Evolutionary conservation across 495 filamentous ascomycete genomes (phyloP).

Genomic region (Aspergillus cristatus): DNA sequence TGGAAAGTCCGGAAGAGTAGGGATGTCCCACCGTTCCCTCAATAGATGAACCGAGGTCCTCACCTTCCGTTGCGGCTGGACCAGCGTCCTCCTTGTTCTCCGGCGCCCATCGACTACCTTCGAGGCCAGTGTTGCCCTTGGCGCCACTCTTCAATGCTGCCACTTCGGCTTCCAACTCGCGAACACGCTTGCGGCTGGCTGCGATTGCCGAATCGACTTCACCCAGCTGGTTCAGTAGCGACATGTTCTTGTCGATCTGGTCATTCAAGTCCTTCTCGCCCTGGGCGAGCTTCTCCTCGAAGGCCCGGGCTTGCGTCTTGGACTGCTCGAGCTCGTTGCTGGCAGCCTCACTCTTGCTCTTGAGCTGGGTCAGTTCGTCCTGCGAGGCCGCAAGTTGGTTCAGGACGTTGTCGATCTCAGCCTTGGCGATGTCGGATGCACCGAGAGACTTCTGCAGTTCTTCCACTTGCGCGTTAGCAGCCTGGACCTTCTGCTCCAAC

Average conservation of each 20-base stretch:
- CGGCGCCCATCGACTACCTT: slow-evolving; percentile 35
- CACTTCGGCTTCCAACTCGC: slow-evolving; percentile 39
- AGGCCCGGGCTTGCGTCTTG: slow-evolving; percentile 19
- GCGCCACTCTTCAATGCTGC: slow-evolving; percentile 27
- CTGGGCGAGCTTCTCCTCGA: slow-evolving; percentile 28
- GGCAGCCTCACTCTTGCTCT: slow-evolving; percentile 21
- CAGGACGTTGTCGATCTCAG: slow-evolving; percentile 25
- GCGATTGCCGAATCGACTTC: slow-evolving; percentile 33
- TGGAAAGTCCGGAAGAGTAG: slow-evolving; percentile 25
- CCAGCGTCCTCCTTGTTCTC: slow-evolving; percentile 25
- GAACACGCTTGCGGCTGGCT: slow-evolving; percentile 29
- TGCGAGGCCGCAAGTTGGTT: slow-evolving; percentile 28
- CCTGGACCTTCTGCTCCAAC: slow-evolving; percentile 25
- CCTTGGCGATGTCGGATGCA: slow-evolving; percentile 20
- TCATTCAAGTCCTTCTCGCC: slow-evolving; percentile 32
- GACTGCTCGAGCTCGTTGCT: slow-evolving; percentile 24
- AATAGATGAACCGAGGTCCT: slow-evolving; percentile 45
- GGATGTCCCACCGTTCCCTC: slow-evolving; percentile 46
- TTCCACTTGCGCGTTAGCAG: slow-evolving; percentile 15
- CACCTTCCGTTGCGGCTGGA: slow-evolving; percentile 40
- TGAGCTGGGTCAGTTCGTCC: slow-evolving; percentile 25
- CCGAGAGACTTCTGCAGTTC: slow-evolving; percentile 28
- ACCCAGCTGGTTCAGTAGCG: slow-evolving; percentile 33
- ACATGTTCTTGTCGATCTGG: slow-evolving; percentile 44
- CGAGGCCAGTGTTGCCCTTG: slow-evolving; percentile 18